These are phyloP conservation scores for Cardamine occulta DNA, from an alignment of 345 rosid genomes.

Conservation along the genomic window DNA sequence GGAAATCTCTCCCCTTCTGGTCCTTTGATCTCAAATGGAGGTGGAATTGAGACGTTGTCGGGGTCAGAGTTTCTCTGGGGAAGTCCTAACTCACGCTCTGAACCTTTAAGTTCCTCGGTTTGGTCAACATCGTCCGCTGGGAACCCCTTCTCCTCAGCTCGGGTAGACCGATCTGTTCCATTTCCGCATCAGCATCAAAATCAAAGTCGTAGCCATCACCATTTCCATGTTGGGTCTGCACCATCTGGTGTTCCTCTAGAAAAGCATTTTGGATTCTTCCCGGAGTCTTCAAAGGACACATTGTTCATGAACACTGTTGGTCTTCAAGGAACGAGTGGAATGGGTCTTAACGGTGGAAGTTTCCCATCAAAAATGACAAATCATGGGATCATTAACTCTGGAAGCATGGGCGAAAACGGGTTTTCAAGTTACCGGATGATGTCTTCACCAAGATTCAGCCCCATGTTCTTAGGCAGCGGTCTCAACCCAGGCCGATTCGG, in stretches of 20 bases:
- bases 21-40: constrained; percentile 56
- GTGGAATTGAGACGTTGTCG: constrained; percentile 60
- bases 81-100: constrained; percentile 67
- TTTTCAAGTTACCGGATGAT: constrained; percentile 68
- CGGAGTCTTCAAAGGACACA: constrained; percentile 69
- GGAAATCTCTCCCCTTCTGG: constrained; percentile 56
- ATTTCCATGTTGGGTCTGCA: constrained; percentile 88
- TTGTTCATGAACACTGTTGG: constrained; percentile 65
- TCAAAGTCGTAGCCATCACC: constrained; percentile 52
- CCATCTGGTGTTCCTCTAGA: constrained; percentile 85
- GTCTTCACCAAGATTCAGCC: constrained; percentile 72
- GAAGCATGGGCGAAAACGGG: constrained; percentile 60
- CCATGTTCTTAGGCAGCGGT: constrained; percentile 63
- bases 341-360: constrained; percentile 45
- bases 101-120: constrained; percentile 57
- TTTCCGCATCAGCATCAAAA: constrained; percentile 55
- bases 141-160: constrained; percentile 60
- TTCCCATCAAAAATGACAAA: constrained; percentile 47
- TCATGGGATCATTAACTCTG: constrained; percentile 56
- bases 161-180: constrained; percentile 54
- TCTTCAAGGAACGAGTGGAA: constrained; percentile 50
- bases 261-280: constrained; percentile 76
- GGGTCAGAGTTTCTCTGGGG: constrained; percentile 98
- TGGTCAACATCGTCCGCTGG: constrained; percentile 70
- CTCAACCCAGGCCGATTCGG: constrained; percentile 56